Percentiles rank a stretch among this genome's conserved stretches.
Conservation (phyloP, 192 early-diverging fungal genomes). For the Entomortierella beljakovae region DNA sequence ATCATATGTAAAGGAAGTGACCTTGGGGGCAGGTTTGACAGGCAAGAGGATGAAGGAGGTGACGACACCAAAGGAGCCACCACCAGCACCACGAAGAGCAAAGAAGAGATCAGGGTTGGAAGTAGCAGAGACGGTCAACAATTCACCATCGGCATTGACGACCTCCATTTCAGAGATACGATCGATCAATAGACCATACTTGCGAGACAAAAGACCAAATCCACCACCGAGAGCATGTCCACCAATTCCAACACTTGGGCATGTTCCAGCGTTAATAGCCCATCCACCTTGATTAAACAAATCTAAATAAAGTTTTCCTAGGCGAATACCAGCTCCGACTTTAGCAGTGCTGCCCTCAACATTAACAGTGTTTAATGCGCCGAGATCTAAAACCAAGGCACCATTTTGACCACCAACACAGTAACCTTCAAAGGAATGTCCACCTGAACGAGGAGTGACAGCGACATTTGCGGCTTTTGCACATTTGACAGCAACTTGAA, state of each 20-base stretch:
- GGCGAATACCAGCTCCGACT: slow-evolving; percentile 63
- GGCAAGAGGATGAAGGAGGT: slow-evolving; percentile 52
- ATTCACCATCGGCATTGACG: slow-evolving; percentile 60
- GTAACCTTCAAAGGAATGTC: slow-evolving; percentile 70
- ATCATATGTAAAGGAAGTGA: slow-evolving; percentile 44
- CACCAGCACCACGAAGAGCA: slow-evolving; percentile 72
- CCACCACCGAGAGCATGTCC: slow-evolving; percentile 70
- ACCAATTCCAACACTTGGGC: slow-evolving; percentile 70
- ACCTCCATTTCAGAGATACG: slow-evolving; percentile 57
- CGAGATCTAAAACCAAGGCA: slow-evolving; percentile 64
- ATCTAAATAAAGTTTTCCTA: slow-evolving; percentile 64
- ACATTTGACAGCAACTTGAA: slow-evolving; percentile 51
- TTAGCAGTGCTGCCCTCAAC: slow-evolving; percentile 35
- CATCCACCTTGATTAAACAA: slow-evolving; percentile 49
- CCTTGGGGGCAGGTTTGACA: slow-evolving; percentile 36
- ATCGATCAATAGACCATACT: slow-evolving; percentile 67
- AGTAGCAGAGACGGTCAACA: slow-evolving; percentile 50
- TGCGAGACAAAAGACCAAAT: slow-evolving; percentile 61
- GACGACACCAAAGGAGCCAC: slow-evolving; percentile 60
- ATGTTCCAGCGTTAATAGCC: slow-evolving; percentile 63
- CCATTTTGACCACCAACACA: slow-evolving; percentile 58
- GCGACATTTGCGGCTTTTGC: slow-evolving; percentile 32
- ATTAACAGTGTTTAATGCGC: slow-evolving; percentile 38
- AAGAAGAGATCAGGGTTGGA: slow-evolving; percentile 69
- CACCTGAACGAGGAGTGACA: slow-evolving; percentile 59